Evolutionary conservation across 345 rosid genomes (phyloP), one percentile per base, ranked within the genome.

Genomic region (Barbarea vulgaris): DNA sequence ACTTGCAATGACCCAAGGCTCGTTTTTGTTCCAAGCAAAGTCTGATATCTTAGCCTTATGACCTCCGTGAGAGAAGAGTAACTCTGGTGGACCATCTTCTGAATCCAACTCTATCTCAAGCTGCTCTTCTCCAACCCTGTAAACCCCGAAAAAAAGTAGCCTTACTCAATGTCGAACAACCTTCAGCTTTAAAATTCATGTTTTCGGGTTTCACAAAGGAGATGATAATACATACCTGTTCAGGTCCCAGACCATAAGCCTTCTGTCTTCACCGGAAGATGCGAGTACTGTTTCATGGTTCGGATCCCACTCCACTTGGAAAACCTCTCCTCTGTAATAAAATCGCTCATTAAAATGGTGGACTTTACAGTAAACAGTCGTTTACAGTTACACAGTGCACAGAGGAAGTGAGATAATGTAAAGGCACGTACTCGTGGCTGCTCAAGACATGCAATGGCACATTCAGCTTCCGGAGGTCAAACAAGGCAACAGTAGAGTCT

Each of bases 301-400:
- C 8, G 98, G 98, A 85, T 96, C 91, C 98, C 98, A 93, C 71
- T 93, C 98, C 62, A 96, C 99, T 85, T 93, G 97, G 82, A 85
- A 88, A 33, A 96, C 99, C 64, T 93, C 99, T 75, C 79, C 79
- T 55, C 79, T 75, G 73, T 19, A 11, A 37, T 50, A 57, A 1
- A 24, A 17, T 7, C 10, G 9, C 25, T 14, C 30, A 36, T 58
- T 47, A 36, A 7, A 51, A 11, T 4, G 25, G 54, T 63, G 25
- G 46, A 14, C 19, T 63, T 39, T 37, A 9, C 33, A 52, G 42
- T 8, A 57, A 15, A 44, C 10, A 60, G 17, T 8, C 15, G 4
- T 31, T 17, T 1, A 19, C 37, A 73, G n/a, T 8, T 55, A 39
- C 69, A 37, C 39, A 30, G 36, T 21, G 33, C 10, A 2, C 15